phyloP scores from a whole-genome alignment of 495 filamentous ascomycete species.

The Margaritispora aquatica region DNA sequence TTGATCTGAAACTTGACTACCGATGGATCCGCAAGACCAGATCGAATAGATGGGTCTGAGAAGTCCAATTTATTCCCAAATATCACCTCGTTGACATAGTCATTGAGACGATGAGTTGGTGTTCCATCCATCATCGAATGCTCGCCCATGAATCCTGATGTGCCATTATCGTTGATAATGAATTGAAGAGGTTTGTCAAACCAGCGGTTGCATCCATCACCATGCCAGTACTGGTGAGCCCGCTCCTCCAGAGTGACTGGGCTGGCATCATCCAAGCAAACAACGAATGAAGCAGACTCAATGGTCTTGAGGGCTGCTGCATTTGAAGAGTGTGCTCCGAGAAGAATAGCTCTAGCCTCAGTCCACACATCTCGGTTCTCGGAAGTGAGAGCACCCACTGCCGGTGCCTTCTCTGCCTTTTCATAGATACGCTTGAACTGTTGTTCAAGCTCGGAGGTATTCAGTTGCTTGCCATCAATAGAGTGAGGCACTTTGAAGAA shows the following conservation, averaged over 20 bases:
- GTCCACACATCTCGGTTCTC: conserved; percentile 94
- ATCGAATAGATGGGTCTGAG: conserved; percentile 65
- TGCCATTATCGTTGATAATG: conserved; percentile 96
- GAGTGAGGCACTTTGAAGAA: conserved; percentile 85
- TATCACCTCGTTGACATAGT: conserved; percentile 84
- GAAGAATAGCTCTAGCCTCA: conserved; percentile 69
- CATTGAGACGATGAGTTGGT: conserved; percentile 91
- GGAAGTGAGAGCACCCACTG: conserved; percentile 80
- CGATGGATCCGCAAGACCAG: conserved; percentile 74
- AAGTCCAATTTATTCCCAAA: conserved; percentile 89
- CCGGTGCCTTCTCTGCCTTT: conserved; percentile 54
- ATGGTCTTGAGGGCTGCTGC: conserved; percentile 69
- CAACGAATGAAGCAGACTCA: conserved; percentile 83
- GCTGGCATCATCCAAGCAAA: conserved; percentile 89
- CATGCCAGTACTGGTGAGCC: conserved; percentile 96
- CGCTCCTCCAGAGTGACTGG: conserved; percentile 95
- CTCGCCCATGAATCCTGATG: conserved; percentile 96
- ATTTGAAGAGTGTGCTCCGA: conserved; percentile 71
- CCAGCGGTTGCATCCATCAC: conserved; percentile 92
- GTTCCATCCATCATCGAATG: conserved; percentile 99
- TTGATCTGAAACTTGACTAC: conserved; percentile 72
- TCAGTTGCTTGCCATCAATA: conserved; percentile 74
- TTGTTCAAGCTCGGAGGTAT: conserved; percentile 76
- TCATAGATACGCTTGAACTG: conserved; percentile 85
- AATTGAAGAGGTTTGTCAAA: conserved; percentile 98